Evolutionary conservation across 345 rosid species (phyloP), one percentile per base, ranked within the genome.

Genomic region (Boechera stricta): DNA sequence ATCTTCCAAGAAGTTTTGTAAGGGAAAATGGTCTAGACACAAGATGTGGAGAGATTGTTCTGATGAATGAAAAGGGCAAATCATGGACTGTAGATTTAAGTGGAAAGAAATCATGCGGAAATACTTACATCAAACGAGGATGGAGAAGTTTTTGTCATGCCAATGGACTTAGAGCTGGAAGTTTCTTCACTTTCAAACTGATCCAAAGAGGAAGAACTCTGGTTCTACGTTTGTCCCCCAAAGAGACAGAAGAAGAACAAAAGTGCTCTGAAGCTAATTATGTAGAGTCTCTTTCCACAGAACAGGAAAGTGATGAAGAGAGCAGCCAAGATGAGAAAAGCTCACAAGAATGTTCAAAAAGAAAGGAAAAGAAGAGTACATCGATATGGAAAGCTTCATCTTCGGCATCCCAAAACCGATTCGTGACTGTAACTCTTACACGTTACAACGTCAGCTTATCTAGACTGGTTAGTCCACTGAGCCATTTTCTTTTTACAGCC

Each of bases 61-160:
- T 44, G 16, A 44, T 44, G 49, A 44, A 44, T 13, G 49, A 44
- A 44, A 44, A 44, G 49, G 16, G 49, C 16, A 60, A 1, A 60
- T 51, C 69, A 72, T 72, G 61, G 69, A 72, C 13, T 1, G 15
- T 61, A 24, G 2, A 2, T 51, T 2, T 72, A 31, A 28, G 1
- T 36, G 2, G 5, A n/a, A 51, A 10, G 52, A 39, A 15, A 9
- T 24, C 57, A 6, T 9, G 10, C 12, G 4, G 15, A 2, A 5
- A 0, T 29, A 4, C 2, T 10, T 63, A 39, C 28, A 52, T 63
- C 15, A 16, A 2, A n/a, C 0, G 32, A 76, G 75, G 80, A 13
- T 76, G 74, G 69, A 69, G 75, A 69, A 61, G 38, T 44, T 76
- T 69, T 5, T 76, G 79, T 9, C 0, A 0, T 15, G 38, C 13